These are phyloP conservation scores for Colletotrichum sp. DNA, from an alignment of 2,329 filamentous ascomycete species.

Conservation along the genomic window DNA sequence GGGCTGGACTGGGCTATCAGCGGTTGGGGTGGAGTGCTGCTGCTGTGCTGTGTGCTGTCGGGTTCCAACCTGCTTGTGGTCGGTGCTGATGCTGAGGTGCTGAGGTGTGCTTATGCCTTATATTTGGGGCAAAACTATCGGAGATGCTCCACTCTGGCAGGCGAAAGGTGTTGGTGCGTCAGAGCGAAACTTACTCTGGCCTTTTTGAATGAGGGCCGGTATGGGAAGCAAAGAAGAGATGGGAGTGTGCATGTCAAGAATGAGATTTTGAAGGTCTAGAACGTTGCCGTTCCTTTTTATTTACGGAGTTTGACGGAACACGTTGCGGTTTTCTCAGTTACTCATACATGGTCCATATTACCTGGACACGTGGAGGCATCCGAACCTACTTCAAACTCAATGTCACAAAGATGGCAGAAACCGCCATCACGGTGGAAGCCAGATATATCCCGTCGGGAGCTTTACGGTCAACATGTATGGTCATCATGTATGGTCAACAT, in stretches of 20 bases:
- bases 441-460: background rate
- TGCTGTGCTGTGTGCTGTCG: background rate
- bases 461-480: background rate
- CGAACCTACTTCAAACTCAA: background rate
- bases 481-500: background rate
- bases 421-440: background rate
- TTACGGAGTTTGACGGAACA: background rate
- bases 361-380: background rate
- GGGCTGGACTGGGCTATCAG: background rate
- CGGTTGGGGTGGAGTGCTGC: conserved; percentile 1
- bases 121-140: background rate
- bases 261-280: background rate
- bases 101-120: background rate
- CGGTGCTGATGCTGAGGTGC: conserved; percentile 1
- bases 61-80: background rate
- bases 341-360: background rate
- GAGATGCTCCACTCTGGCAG: conserved; percentile 2
- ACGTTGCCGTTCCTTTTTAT: background rate
- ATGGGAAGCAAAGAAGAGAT: background rate
- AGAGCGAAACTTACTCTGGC: background rate
- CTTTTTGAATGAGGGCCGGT: background rate
- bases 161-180: background rate
- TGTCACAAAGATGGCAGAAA: background rate
- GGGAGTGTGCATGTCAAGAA: background rate
- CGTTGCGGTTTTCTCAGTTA: background rate